These are phyloP conservation scores for Gymnopilus dilepis DNA, from an alignment of 768 basidiomycete species.

Conservation along the genomic window DNA sequence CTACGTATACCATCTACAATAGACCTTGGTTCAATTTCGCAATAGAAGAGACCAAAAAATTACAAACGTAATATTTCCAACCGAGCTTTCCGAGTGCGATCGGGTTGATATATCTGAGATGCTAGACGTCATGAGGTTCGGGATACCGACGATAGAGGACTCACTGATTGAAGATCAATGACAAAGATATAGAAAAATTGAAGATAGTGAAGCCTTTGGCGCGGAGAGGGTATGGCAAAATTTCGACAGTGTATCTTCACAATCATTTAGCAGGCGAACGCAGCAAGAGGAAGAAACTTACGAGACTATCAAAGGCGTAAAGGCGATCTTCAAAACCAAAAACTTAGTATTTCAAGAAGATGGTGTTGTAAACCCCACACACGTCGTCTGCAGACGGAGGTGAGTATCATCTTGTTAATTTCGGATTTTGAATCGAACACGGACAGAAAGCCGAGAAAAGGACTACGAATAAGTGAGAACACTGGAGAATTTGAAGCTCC, in stretches of 20 bases:
- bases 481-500: background rate
- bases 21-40: background rate
- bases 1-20: constrained; percentile 51
- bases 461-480: constrained; percentile 19
- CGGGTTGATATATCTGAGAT: constrained; percentile 55
- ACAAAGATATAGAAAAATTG: constrained; percentile 61
- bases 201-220: constrained; percentile 74
- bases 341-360: background rate
- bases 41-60: background rate
- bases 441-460: constrained; percentile 39
- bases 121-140: background rate
- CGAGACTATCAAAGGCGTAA: constrained; percentile 40
- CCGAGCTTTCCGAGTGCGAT: constrained; percentile 43
- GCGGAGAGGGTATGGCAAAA: constrained; percentile 49
- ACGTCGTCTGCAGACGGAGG: constrained; percentile 28
- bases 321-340: constrained; percentile 29
- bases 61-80: constrained; percentile 69
- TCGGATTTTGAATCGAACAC: constrained; percentile 18
- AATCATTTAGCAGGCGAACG: background rate
- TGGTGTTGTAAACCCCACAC: background rate
- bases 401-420: background rate
- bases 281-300: constrained; percentile 16
- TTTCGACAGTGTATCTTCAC: constrained; percentile 36
- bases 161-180: constrained; percentile 71
- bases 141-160: background rate